Evolutionary conservation across 164 flowering plant genomes (phyloP), one percentile per base, ranked within the genome.

Genomic region (Chimonanthus praecox): DNA sequence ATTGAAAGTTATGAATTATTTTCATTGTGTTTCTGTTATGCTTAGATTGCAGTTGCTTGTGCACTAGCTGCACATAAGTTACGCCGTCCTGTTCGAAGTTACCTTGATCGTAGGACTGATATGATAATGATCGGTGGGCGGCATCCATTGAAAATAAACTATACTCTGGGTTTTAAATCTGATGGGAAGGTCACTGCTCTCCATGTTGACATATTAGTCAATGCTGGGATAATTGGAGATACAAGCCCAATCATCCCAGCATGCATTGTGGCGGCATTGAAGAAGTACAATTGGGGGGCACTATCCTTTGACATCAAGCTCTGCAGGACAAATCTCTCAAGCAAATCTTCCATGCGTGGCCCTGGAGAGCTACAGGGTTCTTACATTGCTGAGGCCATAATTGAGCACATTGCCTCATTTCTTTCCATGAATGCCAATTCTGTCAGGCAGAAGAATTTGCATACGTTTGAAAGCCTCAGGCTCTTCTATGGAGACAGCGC

Each of bases 51-150:
- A 18, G 78, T 92, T 73, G 92, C 94, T 72, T 91, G 97, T 84
- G 97, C 97, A 47, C 88, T 94, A 78, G 97, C 94, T 72, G 92
- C 97, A 48, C 74, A 94, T 77, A 88, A 88, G 76, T 80, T 94
- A 72, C 76, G 72, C 0, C 86, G 89, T 63, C 97, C 97, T 6
- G 97, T 92, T 48, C 81, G 95, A 72, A 80, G 73, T 43, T 94
- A 91, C 77, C 80, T 92, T 21, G 85, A 89, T 64, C 89, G 97
- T 50, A 88, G 87, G 84, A 87, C 92, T 46, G 98, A 91, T 80
- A 92, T 94, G 97, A 84, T 90, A 75, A 85, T 86, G 82, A 81
- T 87, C 11, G 97, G 96, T 78, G 98, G 97, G 83, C 82, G 98
- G 70, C 97, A 94, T 79, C 98, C 98, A 49, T 88, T 90, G 93